A percentile compares a stretch with the other conserved stretches of the same genome.
These are phyloP conservation scores for Orobanche coerulescens DNA, from an alignment of 257 asterid species.

Conservation along the genomic window DNA sequence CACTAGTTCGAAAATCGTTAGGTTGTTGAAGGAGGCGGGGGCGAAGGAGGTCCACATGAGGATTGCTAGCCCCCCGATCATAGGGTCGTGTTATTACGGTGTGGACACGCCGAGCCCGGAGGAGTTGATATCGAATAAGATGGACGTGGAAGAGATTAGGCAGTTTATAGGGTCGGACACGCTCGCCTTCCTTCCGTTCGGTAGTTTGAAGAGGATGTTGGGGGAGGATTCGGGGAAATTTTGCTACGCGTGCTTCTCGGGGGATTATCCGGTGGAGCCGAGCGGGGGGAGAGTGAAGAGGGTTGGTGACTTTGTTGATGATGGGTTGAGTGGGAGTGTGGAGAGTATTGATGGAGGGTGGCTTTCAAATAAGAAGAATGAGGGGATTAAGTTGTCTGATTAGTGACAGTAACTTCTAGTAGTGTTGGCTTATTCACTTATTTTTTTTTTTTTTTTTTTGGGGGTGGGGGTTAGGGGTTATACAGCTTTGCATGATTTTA, in stretches of 20 bases:
- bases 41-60: slow-evolving; percentile 96
- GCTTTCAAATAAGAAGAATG: slow-evolving; percentile 26
- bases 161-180: slow-evolving; percentile 81
- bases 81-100: slow-evolving; percentile 78
- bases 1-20: slow-evolving; percentile 76
- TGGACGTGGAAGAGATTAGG: slow-evolving; percentile 68
- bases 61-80: slow-evolving; percentile 85
- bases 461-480: no score
- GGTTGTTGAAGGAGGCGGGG: slow-evolving; percentile 81
- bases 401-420: not conserved
- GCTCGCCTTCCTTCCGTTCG: slow-evolving; percentile 58
- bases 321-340: slow-evolving; percentile 67
- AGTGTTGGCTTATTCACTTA: not conserved
- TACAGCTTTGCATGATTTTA: slow-evolving; percentile 4
- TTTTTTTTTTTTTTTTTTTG: not conserved
- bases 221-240: slow-evolving; percentile 41
- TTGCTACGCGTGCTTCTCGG: slow-evolving; percentile 79
- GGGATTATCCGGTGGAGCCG: slow-evolving; percentile 73
- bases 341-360: slow-evolving; percentile 61
- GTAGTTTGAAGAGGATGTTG: slow-evolving; percentile 39
- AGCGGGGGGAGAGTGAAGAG: slow-evolving; percentile 74
- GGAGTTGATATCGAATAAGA: slow-evolving; percentile 72
- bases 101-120: slow-evolving; percentile 78
- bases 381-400: slow-evolving; percentile 23
- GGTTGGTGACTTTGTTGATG: slow-evolving; percentile 77